Evolutionary conservation across 345 rosid species (phyloP).

Genomic region (Eucalyptus pauciflora): DNA sequence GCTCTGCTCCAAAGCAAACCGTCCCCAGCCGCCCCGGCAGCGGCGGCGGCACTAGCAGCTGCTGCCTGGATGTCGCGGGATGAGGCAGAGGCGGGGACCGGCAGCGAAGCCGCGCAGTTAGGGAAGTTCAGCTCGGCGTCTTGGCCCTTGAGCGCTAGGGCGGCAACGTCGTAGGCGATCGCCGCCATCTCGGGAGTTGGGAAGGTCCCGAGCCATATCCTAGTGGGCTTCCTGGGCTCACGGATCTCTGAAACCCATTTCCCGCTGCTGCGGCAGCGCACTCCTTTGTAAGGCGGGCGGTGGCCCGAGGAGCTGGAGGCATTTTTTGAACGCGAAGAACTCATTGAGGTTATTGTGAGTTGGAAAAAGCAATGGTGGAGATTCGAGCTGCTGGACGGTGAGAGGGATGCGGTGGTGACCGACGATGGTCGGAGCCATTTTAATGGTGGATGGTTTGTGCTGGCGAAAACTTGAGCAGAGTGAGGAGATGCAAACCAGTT

Average conservation of each 20-base stretch:
- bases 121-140: constrained; percentile 11
- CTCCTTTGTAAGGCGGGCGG: not conserved
- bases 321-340: not conserved
- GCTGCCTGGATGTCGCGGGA: constrained; percentile 4
- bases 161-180: constrained; percentile 8
- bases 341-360: not conserved
- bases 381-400: not conserved
- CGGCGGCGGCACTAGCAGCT: constrained; percentile 4
- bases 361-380: not conserved
- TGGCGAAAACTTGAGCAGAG: not conserved
- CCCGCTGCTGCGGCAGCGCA: constrained; percentile 4
- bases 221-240: constrained; percentile 1
- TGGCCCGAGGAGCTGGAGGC: not conserved
- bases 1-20: not conserved
- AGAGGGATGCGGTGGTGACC: not conserved
- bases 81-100: not conserved
- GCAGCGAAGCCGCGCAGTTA: not conserved
- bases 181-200: constrained; percentile 14
- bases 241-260: constrained; percentile 13
- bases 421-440: not conserved
- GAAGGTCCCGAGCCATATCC: constrained; percentile 16
- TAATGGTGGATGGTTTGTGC: not conserved
- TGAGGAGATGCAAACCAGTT: not conserved
- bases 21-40: constrained; percentile 2
- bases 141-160: constrained; percentile 1